A percentile compares a stretch with the other conserved stretches of the same genome.
These are phyloP conservation scores for Pseudopediastrum boryanum DNA, from an alignment of 139 green algal genomes.

Conservation along the genomic window DNA sequence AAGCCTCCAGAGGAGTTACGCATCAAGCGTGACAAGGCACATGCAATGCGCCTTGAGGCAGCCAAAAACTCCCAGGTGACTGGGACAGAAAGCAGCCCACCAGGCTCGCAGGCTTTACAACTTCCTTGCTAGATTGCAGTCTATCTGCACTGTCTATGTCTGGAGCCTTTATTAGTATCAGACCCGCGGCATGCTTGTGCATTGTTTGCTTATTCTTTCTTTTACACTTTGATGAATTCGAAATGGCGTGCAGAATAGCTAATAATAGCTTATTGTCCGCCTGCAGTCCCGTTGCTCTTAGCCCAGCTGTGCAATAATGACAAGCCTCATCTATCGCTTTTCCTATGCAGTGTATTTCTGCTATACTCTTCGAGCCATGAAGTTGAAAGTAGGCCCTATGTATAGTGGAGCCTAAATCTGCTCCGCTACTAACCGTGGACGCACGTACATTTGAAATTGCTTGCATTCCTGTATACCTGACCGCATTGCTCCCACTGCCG, in stretches of 20 bases:
- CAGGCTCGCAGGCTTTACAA: too few relatives aligned
- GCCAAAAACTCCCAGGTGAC: constrained; percentile 23
- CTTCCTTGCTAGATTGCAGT: neutral
- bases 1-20: constrained; percentile 19
- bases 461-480: neutral
- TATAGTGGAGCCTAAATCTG: neutral
- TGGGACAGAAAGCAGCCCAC: neutral
- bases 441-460: too few relatives aligned
- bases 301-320: too few relatives aligned
- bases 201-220: neutral
- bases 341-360: neutral
- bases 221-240: too few relatives aligned
- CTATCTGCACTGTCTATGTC: neutral
- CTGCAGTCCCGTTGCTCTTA: too few relatives aligned
- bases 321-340: neutral
- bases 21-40: constrained; percentile 1
- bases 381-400: neutral
- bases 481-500: neutral
- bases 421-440: neutral
- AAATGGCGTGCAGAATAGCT: too few relatives aligned
- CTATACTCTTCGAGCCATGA: neutral
- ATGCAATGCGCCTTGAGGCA: constrained; percentile 9
- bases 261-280: too few relatives aligned
- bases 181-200: neutral
- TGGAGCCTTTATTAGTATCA: neutral